Percentiles rank a stretch among this genome's conserved stretches.
phyloP scores from a whole-genome alignment of 2,329 filamentous ascomycete species.

The Iodosphaeria phyllophila region DNA sequence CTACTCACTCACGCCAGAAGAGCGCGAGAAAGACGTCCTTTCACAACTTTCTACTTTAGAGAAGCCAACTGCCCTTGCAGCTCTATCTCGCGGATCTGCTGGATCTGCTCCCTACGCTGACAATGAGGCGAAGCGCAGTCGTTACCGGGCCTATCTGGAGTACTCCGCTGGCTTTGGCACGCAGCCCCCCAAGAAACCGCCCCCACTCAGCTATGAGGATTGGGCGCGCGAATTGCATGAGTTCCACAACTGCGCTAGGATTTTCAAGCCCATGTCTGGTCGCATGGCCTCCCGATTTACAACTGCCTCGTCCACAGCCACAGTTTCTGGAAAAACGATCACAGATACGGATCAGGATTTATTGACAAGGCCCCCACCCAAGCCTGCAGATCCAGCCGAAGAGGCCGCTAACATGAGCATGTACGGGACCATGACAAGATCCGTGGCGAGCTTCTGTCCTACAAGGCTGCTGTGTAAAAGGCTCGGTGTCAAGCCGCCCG shows the following conservation, averaged over 20 bases:
- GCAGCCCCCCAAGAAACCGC: slow-evolving; percentile 23
- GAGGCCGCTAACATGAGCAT: slow-evolving; percentile 79
- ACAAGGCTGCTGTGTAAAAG: slow-evolving; percentile 80
- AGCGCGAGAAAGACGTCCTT: slow-evolving; percentile 38
- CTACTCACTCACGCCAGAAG: slow-evolving; percentile 41
- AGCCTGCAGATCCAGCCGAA: slow-evolving; percentile 58
- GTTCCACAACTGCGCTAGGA: slow-evolving; percentile 43
- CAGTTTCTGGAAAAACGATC: background rate
- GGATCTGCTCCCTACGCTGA: slow-evolving; percentile 65
- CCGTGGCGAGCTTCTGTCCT: slow-evolving; percentile 54
- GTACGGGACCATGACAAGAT: slow-evolving; percentile 79
- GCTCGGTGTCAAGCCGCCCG: slow-evolving; percentile 70
- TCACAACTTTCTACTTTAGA: slow-evolving; percentile 45
- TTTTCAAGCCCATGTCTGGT: slow-evolving; percentile 85
- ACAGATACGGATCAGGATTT: slow-evolving; percentile 7
- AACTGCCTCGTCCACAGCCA: slow-evolving; percentile 24
- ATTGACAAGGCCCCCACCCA: slow-evolving; percentile 27
- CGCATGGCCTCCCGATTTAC: slow-evolving; percentile 92
- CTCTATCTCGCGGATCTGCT: slow-evolving; percentile 42
- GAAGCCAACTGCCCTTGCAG: slow-evolving; percentile 47
- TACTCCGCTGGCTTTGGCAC: slow-evolving; percentile 47
- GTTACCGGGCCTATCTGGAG: slow-evolving; percentile 72
- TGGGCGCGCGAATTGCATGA: slow-evolving; percentile 66
- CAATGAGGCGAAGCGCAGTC: slow-evolving; percentile 56
- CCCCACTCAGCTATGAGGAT: slow-evolving; percentile 39